Percentiles rank a stretch among this genome's conserved stretches.
Conservation (phyloP, 768 basidiomycete species). For the Agaricus sinodeliciosus region DNA sequence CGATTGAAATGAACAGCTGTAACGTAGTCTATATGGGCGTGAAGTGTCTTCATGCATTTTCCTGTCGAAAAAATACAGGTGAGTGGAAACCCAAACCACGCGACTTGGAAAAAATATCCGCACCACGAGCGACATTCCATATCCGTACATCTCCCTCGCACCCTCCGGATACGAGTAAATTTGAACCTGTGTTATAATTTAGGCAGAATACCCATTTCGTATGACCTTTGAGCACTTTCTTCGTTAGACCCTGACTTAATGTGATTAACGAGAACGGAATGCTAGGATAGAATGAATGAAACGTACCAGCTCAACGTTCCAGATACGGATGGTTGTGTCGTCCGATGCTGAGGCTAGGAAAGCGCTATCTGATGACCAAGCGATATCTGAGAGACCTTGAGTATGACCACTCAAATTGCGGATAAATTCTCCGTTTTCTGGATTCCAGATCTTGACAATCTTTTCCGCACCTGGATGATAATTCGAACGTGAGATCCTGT, state of each 20-base stretch:
- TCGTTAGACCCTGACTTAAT: constrained; percentile 51
- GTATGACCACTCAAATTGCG: constrained; percentile 72
- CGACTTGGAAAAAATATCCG: constrained; percentile 8
- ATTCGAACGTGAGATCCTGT: constrained; percentile 10
- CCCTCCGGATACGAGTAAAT: constrained; percentile 85
- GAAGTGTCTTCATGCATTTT: constrained; percentile 77
- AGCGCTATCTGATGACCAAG: constrained; percentile 81
- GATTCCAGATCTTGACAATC: constrained; percentile 77
- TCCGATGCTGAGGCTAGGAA: constrained; percentile 90
- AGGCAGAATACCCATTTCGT: constrained; percentile 87
- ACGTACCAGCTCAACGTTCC: constrained; percentile 76
- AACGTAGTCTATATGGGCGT: constrained; percentile 92
- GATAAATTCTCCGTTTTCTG: constrained; percentile 70
- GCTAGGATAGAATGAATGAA: constrained; percentile 13
- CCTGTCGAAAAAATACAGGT: constrained; percentile 35
- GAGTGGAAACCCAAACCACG: no score
- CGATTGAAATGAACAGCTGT: constrained; percentile 92
- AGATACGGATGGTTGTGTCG: constrained; percentile 83
- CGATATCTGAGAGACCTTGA: constrained; percentile 81
- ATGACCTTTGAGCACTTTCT: constrained; percentile 73
- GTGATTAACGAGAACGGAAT: not conserved
- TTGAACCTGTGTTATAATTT: constrained; percentile 84
- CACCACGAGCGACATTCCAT: constrained; percentile 86
- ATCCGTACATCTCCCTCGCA: constrained; percentile 91
- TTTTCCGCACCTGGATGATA: constrained; percentile 59